These are phyloP conservation scores for Suillus decipiens DNA, from an alignment of 768 basidiomycete species.

Conservation along the genomic window DNA sequence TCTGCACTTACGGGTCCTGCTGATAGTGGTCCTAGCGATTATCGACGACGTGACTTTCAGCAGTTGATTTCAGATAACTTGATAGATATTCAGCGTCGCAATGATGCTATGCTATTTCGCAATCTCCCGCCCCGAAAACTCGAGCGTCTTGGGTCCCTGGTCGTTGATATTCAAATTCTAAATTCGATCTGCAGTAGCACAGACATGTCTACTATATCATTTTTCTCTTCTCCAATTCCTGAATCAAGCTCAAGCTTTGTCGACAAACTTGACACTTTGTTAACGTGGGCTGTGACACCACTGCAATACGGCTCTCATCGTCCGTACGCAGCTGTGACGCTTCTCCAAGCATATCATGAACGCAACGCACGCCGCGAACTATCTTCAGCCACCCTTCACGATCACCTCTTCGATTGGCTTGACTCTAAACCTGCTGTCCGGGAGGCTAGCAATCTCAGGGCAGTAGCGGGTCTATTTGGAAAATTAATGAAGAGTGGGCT, in stretches of 20 bases:
- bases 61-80: constrained; percentile 58
- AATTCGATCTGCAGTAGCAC: constrained; percentile 75
- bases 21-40: constrained; percentile 30
- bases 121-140: constrained; percentile 63
- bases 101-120: constrained; percentile 78
- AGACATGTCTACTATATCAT: constrained; percentile 55
- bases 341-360: constrained; percentile 64
- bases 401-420: constrained; percentile 80
- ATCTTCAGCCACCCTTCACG: constrained; percentile 66
- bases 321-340: constrained; percentile 70
- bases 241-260: constrained; percentile 48
- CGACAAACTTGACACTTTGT: constrained; percentile 71
- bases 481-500: constrained; percentile 69
- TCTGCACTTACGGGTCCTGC: constrained; percentile 45
- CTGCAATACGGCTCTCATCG: constrained; percentile 84
- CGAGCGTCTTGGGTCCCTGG: constrained; percentile 62
- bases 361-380: constrained; percentile 64
- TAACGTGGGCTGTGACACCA: constrained; percentile 81
- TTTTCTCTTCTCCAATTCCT: constrained; percentile 51
- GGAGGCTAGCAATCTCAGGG: constrained; percentile 53
- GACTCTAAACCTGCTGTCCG: constrained; percentile 65
- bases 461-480: constrained; percentile 70
- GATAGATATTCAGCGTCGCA: constrained; percentile 70
- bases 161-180: constrained; percentile 62
- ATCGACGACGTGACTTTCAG: constrained; percentile 44